Base-by-base conservation (phyloP, 345 rosid genomes). In the Diplotaxis tenuifolia region DNA sequence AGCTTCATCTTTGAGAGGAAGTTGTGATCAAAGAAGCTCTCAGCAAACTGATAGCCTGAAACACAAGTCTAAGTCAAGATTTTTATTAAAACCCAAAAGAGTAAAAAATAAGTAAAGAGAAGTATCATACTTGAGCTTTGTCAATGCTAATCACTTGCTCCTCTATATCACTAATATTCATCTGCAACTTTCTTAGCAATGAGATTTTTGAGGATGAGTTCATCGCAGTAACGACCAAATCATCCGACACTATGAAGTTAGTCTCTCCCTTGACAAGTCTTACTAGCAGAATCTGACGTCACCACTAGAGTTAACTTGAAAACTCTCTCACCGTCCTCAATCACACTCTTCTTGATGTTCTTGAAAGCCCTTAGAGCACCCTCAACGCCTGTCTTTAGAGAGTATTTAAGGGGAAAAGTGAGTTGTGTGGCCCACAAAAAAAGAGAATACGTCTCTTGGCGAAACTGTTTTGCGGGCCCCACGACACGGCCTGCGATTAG, bases 141-240 rank as follows among this genome's bases (percentile, higher is more conserved):
- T 67, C 52, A 49, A 76, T 28, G 53, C 11, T 63, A 16, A 76
- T 70, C 6, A 62, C 65, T 29, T 69, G 70, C 65, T 76, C 75
- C 16, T 69, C 75, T 0, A 76, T 62, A 9, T 69, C 75, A 4
- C 22, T 12, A 1, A 70, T 40, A 11, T 0, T 62, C 70, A 64
- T 3, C 18, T 70, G 63, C 62, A 75, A 9, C 22, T 68, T 75
- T 6, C 70, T 62, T 31, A 70, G 5, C 0, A 62, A 55, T 7
- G 59, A 54, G 9, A 69, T 45, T 0, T 71, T 76, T 28, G 71
- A 70, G 8, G 79, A 76, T 4, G 75, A 76, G 29, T 47, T 42
- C 70, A 76, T 55, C 15, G 79, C 66, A 12, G 70, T 63, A 11
- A 70, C 32, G 7, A 55, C 7, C 0, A 70, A 31, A 56, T 76